Base-by-base conservation (phyloP, 2,329 filamentous ascomycete species). In the Diaporthe caulivora region DNA sequence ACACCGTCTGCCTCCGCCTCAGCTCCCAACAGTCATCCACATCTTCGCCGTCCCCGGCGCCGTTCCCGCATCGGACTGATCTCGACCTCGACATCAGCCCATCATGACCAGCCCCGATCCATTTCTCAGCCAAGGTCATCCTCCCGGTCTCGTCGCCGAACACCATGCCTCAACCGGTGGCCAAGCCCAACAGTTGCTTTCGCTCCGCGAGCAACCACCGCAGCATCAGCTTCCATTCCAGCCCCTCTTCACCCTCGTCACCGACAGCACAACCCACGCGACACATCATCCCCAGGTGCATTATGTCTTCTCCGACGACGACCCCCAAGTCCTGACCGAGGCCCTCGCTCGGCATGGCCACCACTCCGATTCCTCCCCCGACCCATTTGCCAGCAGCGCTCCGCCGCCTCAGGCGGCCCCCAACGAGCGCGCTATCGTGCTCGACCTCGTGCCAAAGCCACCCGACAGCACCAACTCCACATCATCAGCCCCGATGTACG, bases 241-340 rank as follows among this genome's bases (percentile, higher is more conserved):
- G 57, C 94, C 95, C 2, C 93, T 98, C 85, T 98, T 98, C 86
- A 93, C 94, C 1, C 87, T 98, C 54, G 87, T 98, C 76, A 91
- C 94, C 80, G 95, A 98, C 82, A 84, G 88, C 15, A 89, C 90
- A n/a, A 92, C 90, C 11, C 89, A 91, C 78, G 90, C 94, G 58
- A 93, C 94, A 75, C 88, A 94, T 78, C 95, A 98, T 81, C 97
- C 96, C 1, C 91, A 90, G 70, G 91, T 98, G 1, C 95, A 96
- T 84, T 98, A 98, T 84, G 89, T 98, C 79, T 98, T 99, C 85
- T 90, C 91, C 78, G 95, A 98, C 82, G 97, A 98, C 83, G 95
- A 98, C 80, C 90, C 92, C 2, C 93, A 95, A 60, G 86, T 93
- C 57, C 86, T 97, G 49, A 93, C 93, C 1, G 88, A 91, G 49